Percentiles rank a stretch among this genome's conserved stretches.
Evolutionary conservation across 1,284 basidiomycete genomes (phyloP).

Genomic region (Earliella scabrosa): DNA sequence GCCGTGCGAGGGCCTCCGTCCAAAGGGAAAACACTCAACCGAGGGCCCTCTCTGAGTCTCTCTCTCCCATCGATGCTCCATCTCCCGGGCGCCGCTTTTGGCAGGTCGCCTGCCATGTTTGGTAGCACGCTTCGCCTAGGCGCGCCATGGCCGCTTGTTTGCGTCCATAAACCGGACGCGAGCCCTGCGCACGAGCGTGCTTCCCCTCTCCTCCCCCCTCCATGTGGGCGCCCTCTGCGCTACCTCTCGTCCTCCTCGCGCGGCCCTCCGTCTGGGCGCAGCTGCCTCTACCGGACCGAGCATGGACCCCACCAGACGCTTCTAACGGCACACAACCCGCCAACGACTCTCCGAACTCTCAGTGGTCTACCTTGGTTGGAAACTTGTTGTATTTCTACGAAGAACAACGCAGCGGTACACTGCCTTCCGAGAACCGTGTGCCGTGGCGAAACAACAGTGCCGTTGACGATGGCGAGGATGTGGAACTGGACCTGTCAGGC

Average conservation of each 20-base stretch:
- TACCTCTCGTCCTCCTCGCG: background rate
- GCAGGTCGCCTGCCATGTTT: too few relatives aligned
- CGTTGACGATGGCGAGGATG: constrained; percentile 78
- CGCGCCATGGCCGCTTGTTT: too few relatives aligned
- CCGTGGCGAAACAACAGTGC: constrained; percentile 86
- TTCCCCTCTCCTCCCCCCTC: background rate
- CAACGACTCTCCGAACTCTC: constrained; percentile 58
- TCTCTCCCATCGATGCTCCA: too few relatives aligned
- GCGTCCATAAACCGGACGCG: background rate
- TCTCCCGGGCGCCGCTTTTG: too few relatives aligned
- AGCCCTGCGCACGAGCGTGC: background rate
- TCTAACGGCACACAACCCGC: constrained; percentile 60
- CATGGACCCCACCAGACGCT: constrained; percentile 66
- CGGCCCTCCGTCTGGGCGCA: constrained; percentile 41
- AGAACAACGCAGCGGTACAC: constrained; percentile 82
- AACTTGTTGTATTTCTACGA: constrained; percentile 90
- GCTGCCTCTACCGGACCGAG: constrained; percentile 61
- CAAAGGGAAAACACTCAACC: too few relatives aligned
- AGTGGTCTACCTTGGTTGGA: constrained; percentile 84
- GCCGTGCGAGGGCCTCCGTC: too few relatives aligned
- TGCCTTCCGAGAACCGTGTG: constrained; percentile 76
- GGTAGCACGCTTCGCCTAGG: too few relatives aligned
- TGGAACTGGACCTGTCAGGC: constrained; percentile 76
- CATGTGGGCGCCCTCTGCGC: background rate
- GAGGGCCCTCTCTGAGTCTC: too few relatives aligned